A percentile compares a stretch with the other conserved stretches of the same genome.
phyloP scores from a whole-genome alignment of 2,329 filamentous ascomycete species.

The Hypoxylon sp. region DNA sequence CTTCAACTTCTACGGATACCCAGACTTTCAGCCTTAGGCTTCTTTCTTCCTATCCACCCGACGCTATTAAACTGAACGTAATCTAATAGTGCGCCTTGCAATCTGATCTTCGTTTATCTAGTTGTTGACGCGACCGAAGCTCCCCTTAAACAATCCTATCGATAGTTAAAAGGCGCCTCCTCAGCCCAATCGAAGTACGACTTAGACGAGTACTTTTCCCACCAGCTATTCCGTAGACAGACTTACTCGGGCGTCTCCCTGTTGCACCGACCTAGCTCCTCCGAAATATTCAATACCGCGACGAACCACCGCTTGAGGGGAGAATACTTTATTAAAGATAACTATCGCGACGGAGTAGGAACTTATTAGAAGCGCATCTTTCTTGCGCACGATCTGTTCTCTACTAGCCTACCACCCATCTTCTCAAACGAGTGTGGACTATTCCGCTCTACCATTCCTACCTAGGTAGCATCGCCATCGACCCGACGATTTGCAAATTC shows the following conservation, averaged over 20 bases:
- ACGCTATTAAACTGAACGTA: neutral
- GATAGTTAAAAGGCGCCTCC: constrained; percentile 12
- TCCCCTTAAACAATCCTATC: neutral
- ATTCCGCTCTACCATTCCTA: neutral
- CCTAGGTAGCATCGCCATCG: neutral
- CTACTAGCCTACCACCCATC: neutral
- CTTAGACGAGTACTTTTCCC: constrained; percentile 1
- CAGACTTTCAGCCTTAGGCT: constrained; percentile 7
- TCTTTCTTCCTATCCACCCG: neutral
- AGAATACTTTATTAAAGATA: constrained; percentile 2
- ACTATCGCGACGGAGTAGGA: constrained; percentile 4
- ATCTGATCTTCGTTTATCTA: neutral
- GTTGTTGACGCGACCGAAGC: constrained; percentile 3
- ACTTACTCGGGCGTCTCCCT: neutral
- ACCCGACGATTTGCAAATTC: neutral
- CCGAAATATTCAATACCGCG: neutral
- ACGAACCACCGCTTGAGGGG: neutral
- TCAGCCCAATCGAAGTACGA: constrained; percentile 8
- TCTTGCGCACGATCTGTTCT: neutral
- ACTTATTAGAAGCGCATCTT: constrained; percentile 10
- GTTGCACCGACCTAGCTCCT: neutral
- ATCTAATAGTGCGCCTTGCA: neutral
- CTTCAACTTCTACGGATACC: constrained; percentile 23
- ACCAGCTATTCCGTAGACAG: neutral
- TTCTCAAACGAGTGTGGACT: neutral